Evolutionary conservation across 352 stramenopile species (phyloP).

Genomic region (Phytophthora megakarya): DNA sequence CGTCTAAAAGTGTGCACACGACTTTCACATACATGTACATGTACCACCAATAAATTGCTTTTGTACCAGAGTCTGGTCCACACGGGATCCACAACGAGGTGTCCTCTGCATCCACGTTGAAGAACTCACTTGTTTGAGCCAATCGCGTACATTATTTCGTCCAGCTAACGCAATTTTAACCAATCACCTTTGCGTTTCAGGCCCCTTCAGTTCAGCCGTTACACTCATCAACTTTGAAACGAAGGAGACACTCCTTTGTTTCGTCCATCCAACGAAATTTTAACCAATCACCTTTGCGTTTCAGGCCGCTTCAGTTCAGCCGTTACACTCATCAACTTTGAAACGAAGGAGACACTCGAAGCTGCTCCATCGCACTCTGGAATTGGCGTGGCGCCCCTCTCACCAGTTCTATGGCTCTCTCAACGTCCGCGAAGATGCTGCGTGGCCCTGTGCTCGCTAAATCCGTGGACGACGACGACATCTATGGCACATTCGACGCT

Average conservation of each 20-base stretch:
- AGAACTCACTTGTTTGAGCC: too few species aligned
- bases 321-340: conserved; percentile 13
- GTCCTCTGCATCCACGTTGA: too few species aligned
- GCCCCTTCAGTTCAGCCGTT: background rate
- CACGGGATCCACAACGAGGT: background rate
- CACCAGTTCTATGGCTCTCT: conserved; percentile 3
- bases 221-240: conserved; percentile 12
- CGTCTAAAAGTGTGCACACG: too few species aligned
- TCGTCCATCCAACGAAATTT: background rate
- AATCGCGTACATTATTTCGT: background rate
- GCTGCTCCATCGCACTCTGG: too few species aligned
- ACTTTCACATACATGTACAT: too few species aligned
- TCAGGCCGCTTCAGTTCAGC: background rate
- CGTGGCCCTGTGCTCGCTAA: conserved; percentile 23
- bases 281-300: conserved; percentile 9
- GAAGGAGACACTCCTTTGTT: background rate
- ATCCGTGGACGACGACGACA: conserved; percentile 17
- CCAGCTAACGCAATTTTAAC: conserved; percentile 5
- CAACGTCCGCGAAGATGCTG: conserved; percentile 7
- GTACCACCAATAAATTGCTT: too few species aligned
- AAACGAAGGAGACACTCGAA: too few species aligned
- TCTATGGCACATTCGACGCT: conserved; percentile 32
- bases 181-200: conserved; percentile 4
- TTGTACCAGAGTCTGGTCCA: too few species aligned
- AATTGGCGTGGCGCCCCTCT: background rate